Conservation (phyloP, 768 basidiomycete genomes). For the Hypholoma sublateritium region DNA sequence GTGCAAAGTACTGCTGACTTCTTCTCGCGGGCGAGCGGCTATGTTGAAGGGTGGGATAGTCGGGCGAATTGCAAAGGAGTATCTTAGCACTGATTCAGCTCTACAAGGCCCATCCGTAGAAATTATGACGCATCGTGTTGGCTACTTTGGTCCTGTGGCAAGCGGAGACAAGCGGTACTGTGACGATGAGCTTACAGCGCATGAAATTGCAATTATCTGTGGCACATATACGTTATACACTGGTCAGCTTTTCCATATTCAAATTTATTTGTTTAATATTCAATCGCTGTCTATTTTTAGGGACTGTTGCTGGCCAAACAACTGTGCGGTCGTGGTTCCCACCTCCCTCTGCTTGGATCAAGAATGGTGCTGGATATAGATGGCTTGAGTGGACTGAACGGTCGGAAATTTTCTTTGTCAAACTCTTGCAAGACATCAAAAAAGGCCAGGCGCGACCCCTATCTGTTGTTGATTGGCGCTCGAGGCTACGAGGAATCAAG, state of each 20-base stretch:
- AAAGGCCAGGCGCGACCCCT: not conserved
- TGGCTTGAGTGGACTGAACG: slow-evolving; percentile 12
- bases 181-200: slow-evolving; percentile 11
- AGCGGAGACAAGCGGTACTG: not conserved
- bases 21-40: slow-evolving; percentile 10
- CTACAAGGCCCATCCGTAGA: slow-evolving; percentile 13
- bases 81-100: slow-evolving; percentile 5
- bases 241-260: not conserved
- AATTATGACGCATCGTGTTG: not conserved
- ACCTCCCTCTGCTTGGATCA: slow-evolving; percentile 8
- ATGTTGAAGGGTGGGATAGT: slow-evolving; percentile 12
- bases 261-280: not conserved
- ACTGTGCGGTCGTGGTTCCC: slow-evolving; percentile 11
- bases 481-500: not conserved
- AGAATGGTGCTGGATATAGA: not conserved
- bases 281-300: not conserved
- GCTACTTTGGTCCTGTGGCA: slow-evolving; percentile 5
- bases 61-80: slow-evolving; percentile 11
- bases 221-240: slow-evolving; percentile 13
- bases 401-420: not conserved
- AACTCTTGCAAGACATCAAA: not conserved
- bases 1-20: not conserved
- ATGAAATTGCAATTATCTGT: slow-evolving; percentile 13
- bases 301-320: not conserved
- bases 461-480: not conserved